phyloP scores from a whole-genome alignment of 441 rosid genomes.

The Jatropha multifida region DNA sequence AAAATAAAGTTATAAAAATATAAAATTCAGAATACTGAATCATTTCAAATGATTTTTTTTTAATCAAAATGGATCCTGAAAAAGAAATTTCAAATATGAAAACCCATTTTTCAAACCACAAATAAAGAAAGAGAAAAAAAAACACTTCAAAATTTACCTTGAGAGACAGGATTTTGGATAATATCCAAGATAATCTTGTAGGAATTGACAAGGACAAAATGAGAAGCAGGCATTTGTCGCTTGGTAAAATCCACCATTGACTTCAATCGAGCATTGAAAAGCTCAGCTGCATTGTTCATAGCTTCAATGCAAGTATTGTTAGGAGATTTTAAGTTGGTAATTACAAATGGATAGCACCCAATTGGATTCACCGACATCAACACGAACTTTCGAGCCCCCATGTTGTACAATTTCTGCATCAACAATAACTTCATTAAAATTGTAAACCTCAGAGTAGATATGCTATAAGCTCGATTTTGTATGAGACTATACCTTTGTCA shows the following conservation, averaged over 20 bases:
- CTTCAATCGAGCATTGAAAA: constrained; percentile 43
- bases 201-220: constrained; percentile 43
- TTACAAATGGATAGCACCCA: constrained; percentile 47
- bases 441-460: too few relatives aligned
- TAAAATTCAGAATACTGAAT: too few relatives aligned
- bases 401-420: constrained; percentile 42
- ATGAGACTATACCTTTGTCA: too few relatives aligned
- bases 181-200: constrained; percentile 50
- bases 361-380: constrained; percentile 49
- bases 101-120: too few relatives aligned
- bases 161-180: constrained; percentile 33
- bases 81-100: too few relatives aligned
- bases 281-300: constrained; percentile 43
- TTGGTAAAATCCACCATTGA: constrained; percentile 21
- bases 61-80: too few relatives aligned
- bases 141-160: constrained; percentile 28
- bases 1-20: too few relatives aligned
- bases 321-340: neutral
- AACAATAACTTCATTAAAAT: neutral
- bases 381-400: constrained; percentile 58
- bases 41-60: too few relatives aligned
- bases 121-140: too few relatives aligned
- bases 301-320: constrained; percentile 23
- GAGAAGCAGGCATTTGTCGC: constrained; percentile 30
- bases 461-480: too few relatives aligned